Evolutionary conservation across 495 filamentous ascomycete species (phyloP).

Genomic region (Aspergillus nidulans): DNA sequence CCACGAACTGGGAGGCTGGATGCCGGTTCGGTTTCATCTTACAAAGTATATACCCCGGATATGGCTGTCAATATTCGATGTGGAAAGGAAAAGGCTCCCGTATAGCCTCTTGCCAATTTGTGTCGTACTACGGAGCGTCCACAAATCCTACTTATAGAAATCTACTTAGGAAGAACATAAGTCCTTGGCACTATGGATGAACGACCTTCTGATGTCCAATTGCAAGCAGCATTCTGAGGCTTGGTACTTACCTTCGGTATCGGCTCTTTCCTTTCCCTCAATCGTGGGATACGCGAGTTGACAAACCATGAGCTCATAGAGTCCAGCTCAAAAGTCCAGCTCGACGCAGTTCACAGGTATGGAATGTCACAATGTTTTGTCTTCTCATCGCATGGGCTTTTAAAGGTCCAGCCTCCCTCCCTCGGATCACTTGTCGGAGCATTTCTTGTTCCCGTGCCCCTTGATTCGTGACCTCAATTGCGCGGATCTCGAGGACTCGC

Average conservation of each 20-base stretch:
- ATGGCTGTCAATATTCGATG: neutral
- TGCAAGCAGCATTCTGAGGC: too few species aligned
- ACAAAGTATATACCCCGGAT: neutral
- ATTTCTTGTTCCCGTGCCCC: slow-evolving; percentile 8
- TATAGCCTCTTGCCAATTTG: neutral
- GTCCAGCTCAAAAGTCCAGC: neutral
- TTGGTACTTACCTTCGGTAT: too few species aligned
- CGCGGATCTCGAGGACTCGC: neutral
- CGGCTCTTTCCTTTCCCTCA: neutral
- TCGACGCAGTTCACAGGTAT: neutral
- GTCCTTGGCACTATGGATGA: neutral
- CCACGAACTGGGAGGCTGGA: neutral
- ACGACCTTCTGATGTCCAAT: too few species aligned
- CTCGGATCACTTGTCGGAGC: neutral
- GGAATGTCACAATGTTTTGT: slow-evolving; percentile 6
- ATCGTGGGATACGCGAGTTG: neutral
- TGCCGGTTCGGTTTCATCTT: neutral
- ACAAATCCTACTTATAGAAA: too few species aligned
- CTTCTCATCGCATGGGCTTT: neutral
- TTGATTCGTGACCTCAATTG: slow-evolving; percentile 13
- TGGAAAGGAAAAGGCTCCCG: neutral
- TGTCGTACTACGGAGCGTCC: neutral
- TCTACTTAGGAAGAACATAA: neutral
- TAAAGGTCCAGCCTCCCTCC: neutral
- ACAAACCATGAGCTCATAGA: neutral